Base-by-base conservation (phyloP, 176 grass and related monocot genomes). In the Zoysia japonica region DNA sequence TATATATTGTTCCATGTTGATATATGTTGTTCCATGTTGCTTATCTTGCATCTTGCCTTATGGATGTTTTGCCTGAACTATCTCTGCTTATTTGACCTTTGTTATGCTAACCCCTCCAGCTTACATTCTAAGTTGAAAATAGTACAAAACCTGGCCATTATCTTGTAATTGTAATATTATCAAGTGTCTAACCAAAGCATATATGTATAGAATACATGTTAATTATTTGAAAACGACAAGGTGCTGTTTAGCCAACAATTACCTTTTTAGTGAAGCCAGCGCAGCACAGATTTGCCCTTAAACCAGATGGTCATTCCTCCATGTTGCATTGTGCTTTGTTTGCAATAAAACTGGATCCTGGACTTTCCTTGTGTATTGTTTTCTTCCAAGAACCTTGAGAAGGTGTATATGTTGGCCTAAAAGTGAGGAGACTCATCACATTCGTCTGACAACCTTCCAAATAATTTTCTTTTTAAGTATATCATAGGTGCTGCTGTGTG, bases 11-110 rank as follows among this genome's bases (percentile, higher is more conserved):
- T n/a, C n/a, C n/a, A n/a, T n/a, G 55, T 51, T 80, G 39, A 75
- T 84, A 43, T 75, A 43, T 43, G 7, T 42, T 78, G 47, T 72
- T 36, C 40, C 64, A 68, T 45, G 48, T 59, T 83, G 74, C 53
- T 68, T 60, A 9, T 77, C 43, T 77, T 39, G 11, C 14, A 68
- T 76, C 37, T 70, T 46, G 19, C 70, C 54, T 63, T 44, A 56
- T 44, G 3, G 47, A 48, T 11, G 10, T 70, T 61, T 82, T 5
- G 38, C 68, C 69, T 10, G 49, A 54, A 52, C 15, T 67, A 10
- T 42, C 57, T 80, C 57, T 80, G 76, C 47, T 55, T 70, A 65
- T 13, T 57, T 56, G 3, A n/a, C 47, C 59, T 56, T 66, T 79
- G 61, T 72, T 40, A 56, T 16, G 3, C 28, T 71, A 35, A 62